Evolutionary conservation across 2,329 filamentous ascomycete genomes (phyloP).

Genomic region (Epichloe baconii): DNA sequence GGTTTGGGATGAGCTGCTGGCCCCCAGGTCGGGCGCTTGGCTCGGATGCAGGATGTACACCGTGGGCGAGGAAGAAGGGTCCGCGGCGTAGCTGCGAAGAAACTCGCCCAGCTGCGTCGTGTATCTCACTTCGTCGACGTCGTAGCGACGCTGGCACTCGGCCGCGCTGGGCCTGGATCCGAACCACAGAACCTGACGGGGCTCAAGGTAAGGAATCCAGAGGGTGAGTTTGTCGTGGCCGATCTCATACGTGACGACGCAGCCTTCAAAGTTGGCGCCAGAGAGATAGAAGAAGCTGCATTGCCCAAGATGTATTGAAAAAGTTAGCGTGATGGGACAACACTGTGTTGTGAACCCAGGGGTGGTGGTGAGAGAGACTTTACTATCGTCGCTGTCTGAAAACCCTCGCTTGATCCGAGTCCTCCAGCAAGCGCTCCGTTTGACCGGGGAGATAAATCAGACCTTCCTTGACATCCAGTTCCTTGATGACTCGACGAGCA

Average conservation of each 20-base stretch:
- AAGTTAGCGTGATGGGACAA: not conserved
- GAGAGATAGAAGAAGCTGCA: constrained; percentile 45
- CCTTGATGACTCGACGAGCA: constrained; percentile 40
- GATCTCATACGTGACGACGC: constrained; percentile 44
- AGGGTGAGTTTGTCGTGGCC: constrained; percentile 50
- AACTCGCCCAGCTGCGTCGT: constrained; percentile 36
- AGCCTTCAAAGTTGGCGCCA: constrained; percentile 41
- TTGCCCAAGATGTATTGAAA: not conserved
- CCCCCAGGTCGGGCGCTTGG: constrained; percentile 21
- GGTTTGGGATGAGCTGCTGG: not conserved
- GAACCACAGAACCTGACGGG: constrained; percentile 47
- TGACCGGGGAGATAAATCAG: constrained; percentile 44
- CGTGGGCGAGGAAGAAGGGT: constrained; percentile 26
- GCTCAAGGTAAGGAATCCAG: constrained; percentile 60
- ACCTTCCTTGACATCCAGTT: constrained; percentile 35
- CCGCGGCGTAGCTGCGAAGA: constrained; percentile 24
- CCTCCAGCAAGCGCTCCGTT: constrained; percentile 36
- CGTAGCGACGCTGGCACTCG: constrained; percentile 47
- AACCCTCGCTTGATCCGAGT: constrained; percentile 42
- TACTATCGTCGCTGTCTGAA: constrained; percentile 49
- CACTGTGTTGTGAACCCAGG: no score
- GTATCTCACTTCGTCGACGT: constrained; percentile 60
- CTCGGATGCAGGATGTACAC: constrained; percentile 34
- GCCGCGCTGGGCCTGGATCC: constrained; percentile 46
- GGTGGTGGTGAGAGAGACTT: constrained; percentile 10